Evolutionary conservation across 345 rosid genomes (phyloP), one percentile per base, ranked within the genome.

Genomic region (Carallia pectinifolia): DNA sequence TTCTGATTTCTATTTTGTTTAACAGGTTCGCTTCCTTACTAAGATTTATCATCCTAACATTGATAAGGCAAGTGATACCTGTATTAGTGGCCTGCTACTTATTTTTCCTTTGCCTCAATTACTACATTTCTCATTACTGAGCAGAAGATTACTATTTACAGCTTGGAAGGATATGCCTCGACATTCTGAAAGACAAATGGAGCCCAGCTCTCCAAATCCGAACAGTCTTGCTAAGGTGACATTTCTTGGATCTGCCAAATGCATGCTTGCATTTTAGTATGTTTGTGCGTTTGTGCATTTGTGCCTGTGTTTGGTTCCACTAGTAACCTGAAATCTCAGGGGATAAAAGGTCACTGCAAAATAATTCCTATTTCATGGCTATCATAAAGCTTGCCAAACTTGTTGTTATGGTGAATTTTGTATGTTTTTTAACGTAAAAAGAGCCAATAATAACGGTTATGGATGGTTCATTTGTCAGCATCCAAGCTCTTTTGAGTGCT

Each of bases 161-260:
- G 98, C 97, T 95, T 71, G 99, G 99, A 79, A 82, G 99, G 71
- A 95, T 95, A 63, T 95, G 99, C 87, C 97, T 95, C 27, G 99
- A 95, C 82, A 95, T 95, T 77, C 84, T 95, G 81, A 95, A 95
- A 73, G 99, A 95, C 83, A 95, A 95, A 72, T 95, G 99, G 99
- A 95, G 99, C 78, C 99, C 99, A 59, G 99, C 99, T 70, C 88
- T 95, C 61, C 99, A 95, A 85, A 95, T 95, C 56, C 85, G 99
- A 68, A 95, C 99, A 18, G 99, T 95, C 64, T 96, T 95, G 78
- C 72, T 95, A 86, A 95, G 99, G 99, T 95, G 50, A 44, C 50
- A 10, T 44, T 44, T 44, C 50, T 4, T 13, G 50, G 17, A 12
- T 44, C 16, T 13, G 5, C 13, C 1, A 12, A 13, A 44, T 44